Percentiles rank a stretch among this genome's conserved stretches.
These are phyloP conservation scores for Wallacemonas sp. DNA, from an alignment of 208 protist species.

Conservation along the genomic window DNA sequence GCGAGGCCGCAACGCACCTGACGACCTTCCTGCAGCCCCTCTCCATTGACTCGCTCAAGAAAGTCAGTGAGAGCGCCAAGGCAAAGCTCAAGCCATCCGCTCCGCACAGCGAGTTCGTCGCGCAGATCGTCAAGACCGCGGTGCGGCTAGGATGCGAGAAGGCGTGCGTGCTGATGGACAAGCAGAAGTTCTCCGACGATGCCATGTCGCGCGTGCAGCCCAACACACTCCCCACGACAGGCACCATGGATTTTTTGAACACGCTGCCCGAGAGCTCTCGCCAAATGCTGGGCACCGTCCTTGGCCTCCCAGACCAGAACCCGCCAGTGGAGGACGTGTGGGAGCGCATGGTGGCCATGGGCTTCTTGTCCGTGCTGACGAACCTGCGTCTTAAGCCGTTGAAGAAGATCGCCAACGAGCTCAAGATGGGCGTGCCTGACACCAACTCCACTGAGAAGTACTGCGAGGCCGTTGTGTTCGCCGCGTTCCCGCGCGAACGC, in stretches of 20 bases:
- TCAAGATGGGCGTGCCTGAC: conserved; percentile 67
- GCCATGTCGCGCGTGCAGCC: conserved; percentile 80
- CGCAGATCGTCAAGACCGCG: conserved; percentile 85
- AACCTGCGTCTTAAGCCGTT: conserved; percentile 89
- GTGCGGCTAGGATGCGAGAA: conserved; percentile 87
- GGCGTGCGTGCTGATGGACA: conserved; percentile 86
- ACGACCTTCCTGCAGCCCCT: conserved; percentile 82
- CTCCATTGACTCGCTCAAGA: conserved; percentile 89
- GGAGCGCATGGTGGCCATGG: conserved; percentile 92
- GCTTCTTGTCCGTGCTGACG: conserved; percentile 84
- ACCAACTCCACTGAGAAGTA: conserved; percentile 89
- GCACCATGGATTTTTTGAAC: conserved; percentile 85
- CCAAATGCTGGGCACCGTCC: conserved; percentile 64
- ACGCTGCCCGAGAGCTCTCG: conserved; percentile 80
- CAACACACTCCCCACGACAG: conserved; percentile 67
- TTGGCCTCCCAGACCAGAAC: conserved; percentile 77
- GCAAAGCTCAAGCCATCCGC: conserved; percentile 79
- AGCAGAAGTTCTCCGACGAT: conserved; percentile 90
- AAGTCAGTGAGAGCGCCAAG: conserved; percentile 89
- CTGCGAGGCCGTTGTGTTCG: conserved; percentile 88
- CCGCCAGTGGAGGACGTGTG: conserved; percentile 87
- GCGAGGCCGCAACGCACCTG: conserved; percentile 74
- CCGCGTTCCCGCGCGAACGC: conserved; percentile 84
- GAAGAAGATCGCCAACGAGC: conserved; percentile 85
- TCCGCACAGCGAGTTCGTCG: conserved; percentile 77